Evolutionary conservation across 2,329 filamentous ascomycete species (phyloP).

Genomic region (Calonectria pseudoreteaudii): DNA sequence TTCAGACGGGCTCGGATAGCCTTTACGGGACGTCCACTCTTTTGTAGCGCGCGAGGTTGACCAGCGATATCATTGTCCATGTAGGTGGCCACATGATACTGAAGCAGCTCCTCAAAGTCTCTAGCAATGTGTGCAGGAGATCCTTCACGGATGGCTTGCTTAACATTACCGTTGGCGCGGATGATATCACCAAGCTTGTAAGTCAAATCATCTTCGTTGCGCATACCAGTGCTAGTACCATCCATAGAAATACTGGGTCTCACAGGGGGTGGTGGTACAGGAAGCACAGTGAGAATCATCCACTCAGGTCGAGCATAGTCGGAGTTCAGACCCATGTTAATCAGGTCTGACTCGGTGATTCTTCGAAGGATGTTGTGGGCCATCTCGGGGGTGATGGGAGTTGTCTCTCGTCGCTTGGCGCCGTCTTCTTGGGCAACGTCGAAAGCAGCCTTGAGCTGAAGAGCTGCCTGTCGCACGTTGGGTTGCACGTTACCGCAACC

Average conservation of each 20-base stretch:
- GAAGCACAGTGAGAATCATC: conserved; percentile 96
- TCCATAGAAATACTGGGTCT: conserved; percentile 98
- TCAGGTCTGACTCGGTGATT: conserved; percentile 84
- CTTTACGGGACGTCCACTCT: conserved; percentile 96
- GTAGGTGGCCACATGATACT: conserved; percentile 98
- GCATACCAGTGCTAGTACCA: conserved; percentile 89
- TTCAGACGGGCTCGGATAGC: conserved; percentile 97
- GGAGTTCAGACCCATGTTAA: conserved; percentile 89
- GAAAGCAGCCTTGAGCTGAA: conserved; percentile 82
- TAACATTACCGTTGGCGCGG: conserved; percentile 94
- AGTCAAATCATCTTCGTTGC: conserved; percentile 98
- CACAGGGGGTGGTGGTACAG: conserved; percentile 94
- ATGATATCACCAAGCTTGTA: conserved; percentile 99
- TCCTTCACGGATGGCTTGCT: conserved; percentile 89
- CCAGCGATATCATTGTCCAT: conserved; percentile 99
- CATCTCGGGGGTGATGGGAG: conserved; percentile 83
- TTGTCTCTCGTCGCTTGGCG: conserved; percentile 80
- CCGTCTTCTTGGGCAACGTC: conserved; percentile 77
- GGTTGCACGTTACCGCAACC: conserved; percentile 95
- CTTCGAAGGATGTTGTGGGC: conserved; percentile 88
- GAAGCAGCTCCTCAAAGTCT: conserved; percentile 91
- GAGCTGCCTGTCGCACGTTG: conserved; percentile 85
- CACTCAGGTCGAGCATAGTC: conserved; percentile 97
- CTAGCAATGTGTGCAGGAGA: conserved; percentile 90
- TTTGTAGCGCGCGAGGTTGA: conserved; percentile 93